Percentiles rank a stretch among this genome's conserved stretches.
Evolutionary conservation across 1,284 basidiomycete genomes (phyloP).

Genomic region (Mycena citricolor): DNA sequence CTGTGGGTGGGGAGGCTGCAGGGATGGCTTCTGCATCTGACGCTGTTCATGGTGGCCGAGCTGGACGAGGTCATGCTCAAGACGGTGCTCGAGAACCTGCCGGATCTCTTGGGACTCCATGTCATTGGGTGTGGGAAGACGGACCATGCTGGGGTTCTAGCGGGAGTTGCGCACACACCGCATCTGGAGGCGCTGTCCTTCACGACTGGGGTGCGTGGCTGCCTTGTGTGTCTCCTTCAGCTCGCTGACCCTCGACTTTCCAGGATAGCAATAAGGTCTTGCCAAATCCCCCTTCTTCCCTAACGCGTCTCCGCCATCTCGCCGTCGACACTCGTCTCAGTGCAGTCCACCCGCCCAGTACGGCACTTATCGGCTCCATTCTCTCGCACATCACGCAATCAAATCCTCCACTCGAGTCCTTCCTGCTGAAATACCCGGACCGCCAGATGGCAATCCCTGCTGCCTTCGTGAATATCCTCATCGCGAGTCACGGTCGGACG

Average conservation of each 20-base stretch:
- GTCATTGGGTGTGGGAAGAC: constrained; percentile 57
- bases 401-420: constrained; percentile 42
- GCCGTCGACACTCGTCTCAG: constrained; percentile 50
- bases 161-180: constrained; percentile 46
- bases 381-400: constrained; percentile 39
- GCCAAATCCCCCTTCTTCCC: constrained; percentile 33
- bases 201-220: constrained; percentile 43
- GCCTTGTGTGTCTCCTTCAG: constrained; percentile 1
- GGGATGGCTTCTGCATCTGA: constrained; percentile 49
- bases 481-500: constrained; percentile 43
- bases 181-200: constrained; percentile 58
- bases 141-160: constrained; percentile 49
- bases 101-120: constrained; percentile 55
- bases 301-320: constrained; percentile 50
- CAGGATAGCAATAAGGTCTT: constrained; percentile 42
- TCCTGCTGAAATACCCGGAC: constrained; percentile 52
- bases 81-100: constrained; percentile 46
- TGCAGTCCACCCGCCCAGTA: constrained; percentile 25
- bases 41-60: constrained; percentile 52
- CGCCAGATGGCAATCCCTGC: constrained; percentile 38
- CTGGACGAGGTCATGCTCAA: constrained; percentile 52
- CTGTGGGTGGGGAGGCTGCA: constrained; percentile 46
- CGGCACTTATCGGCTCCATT: constrained; percentile 38
- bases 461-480: constrained; percentile 42
- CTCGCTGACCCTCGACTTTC: constrained; percentile 1